Evolutionary conservation across 2,329 filamentous ascomycete species (phyloP).

Genomic region (Biscogniauxia marginata): DNA sequence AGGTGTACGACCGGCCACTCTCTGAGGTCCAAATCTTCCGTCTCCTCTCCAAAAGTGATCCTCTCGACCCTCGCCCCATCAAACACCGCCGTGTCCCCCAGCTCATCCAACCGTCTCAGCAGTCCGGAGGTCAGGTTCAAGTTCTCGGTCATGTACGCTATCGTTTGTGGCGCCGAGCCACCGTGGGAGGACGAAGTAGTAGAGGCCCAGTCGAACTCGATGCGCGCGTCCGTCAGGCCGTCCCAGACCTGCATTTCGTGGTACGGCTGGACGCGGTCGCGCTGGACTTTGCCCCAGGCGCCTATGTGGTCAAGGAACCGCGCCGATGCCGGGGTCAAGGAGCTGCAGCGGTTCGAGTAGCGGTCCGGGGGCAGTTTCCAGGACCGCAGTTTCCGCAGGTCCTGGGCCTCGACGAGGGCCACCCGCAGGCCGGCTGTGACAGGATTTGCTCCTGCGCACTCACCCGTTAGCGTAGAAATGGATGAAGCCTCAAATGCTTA

Average conservation of each 20-base stretch:
- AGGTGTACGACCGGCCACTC: constrained; percentile 86
- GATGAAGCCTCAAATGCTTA: neutral
- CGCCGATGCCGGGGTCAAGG: constrained; percentile 85
- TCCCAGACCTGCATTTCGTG: constrained; percentile 99
- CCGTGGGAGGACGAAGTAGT: constrained; percentile 9
- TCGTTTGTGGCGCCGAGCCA: constrained; percentile 51
- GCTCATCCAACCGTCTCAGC: constrained; percentile 66
- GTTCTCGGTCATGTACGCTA: constrained; percentile 98
- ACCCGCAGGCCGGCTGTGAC: constrained; percentile 75
- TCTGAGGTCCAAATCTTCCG: constrained; percentile 70
- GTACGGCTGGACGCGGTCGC: constrained; percentile 77
- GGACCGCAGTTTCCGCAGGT: constrained; percentile 66
- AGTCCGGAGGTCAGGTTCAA: constrained; percentile 80
- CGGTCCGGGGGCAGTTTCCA: constrained; percentile 65
- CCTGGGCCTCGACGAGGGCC: constrained; percentile 87
- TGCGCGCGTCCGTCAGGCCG: constrained; percentile 79
- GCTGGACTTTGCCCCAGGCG: constrained; percentile 76
- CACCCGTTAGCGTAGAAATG: neutral
- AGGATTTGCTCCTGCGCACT: constrained; percentile 66
- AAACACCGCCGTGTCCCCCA: constrained; percentile 68
- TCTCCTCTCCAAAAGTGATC: constrained; percentile 73
- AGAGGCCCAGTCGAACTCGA: constrained; percentile 78
- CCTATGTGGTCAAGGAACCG: constrained; percentile 79
- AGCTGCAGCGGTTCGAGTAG: constrained; percentile 95
- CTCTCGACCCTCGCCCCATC: constrained; percentile 74